These are phyloP conservation scores for Entomophthora muscae DNA, from an alignment of 371 early-diverging fungal genomes.

Conservation along the genomic window DNA sequence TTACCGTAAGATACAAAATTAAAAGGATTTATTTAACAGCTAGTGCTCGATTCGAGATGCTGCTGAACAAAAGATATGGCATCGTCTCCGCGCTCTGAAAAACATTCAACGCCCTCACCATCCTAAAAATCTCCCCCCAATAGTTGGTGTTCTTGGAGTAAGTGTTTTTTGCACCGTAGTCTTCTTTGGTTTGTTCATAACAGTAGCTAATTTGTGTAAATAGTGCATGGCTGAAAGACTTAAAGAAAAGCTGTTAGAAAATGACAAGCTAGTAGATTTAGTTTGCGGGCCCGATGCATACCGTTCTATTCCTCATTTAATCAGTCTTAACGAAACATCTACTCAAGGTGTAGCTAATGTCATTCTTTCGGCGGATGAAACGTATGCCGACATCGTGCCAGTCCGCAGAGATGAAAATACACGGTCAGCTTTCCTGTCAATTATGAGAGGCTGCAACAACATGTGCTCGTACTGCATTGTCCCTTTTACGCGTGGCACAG, in stretches of 20 bases:
- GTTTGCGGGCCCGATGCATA: slow-evolving; percentile 72
- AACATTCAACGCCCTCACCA: slow-evolving; percentile 19
- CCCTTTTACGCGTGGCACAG: slow-evolving; percentile 49
- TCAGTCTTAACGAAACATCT: slow-evolving; percentile 39
- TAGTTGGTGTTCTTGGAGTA: slow-evolving; percentile 62
- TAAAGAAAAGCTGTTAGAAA: slow-evolving; percentile 47
- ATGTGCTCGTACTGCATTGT: slow-evolving; percentile 72
- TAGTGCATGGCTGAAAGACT: slow-evolving; percentile 62
- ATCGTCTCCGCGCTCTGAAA: slow-evolving; percentile 34
- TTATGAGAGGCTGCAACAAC: slow-evolving; percentile 72
- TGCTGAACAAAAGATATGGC: slow-evolving; percentile 61
- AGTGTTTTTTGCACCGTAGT: too few species aligned
- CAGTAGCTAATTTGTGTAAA: too few species aligned
- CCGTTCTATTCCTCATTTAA: slow-evolving; percentile 49
- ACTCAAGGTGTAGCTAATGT: slow-evolving; percentile 59
- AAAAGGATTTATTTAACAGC: neutral
- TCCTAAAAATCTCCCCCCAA: slow-evolving; percentile 26
- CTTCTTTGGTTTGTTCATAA: too few species aligned
- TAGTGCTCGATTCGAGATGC: slow-evolving; percentile 62
- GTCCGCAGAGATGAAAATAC: slow-evolving; percentile 39
- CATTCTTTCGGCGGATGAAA: slow-evolving; percentile 66
- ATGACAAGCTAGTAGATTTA: slow-evolving; percentile 52
- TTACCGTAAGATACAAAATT: slow-evolving; percentile 25
- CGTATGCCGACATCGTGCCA: slow-evolving; percentile 65
- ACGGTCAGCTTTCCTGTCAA: slow-evolving; percentile 43